Conservation (phyloP, 2,329 filamentous ascomycete species). For the Diaporthe ampelina region DNA sequence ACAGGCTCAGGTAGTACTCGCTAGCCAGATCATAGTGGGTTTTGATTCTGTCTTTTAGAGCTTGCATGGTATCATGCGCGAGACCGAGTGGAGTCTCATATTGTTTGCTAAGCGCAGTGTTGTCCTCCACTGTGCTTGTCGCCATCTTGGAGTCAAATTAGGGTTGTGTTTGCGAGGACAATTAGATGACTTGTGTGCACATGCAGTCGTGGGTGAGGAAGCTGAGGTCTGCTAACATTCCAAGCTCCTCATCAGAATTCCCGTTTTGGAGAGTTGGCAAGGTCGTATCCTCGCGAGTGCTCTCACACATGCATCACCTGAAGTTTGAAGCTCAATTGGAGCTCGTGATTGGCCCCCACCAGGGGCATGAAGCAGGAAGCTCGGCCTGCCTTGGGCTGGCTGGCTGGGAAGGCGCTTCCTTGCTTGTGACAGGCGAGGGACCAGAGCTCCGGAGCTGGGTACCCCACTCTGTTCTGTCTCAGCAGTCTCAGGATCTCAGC, state of each 20-base stretch:
- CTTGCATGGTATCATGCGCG: conserved; percentile 61
- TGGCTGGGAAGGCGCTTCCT: not conserved
- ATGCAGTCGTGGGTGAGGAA: not conserved
- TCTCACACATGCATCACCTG: conserved; percentile 22
- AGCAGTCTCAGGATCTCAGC: conserved; percentile 3
- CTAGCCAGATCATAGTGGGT: conserved; percentile 73
- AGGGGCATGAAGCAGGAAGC: conserved; percentile 7
- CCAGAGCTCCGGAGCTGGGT: conserved; percentile 13
- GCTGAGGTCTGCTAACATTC: not conserved
- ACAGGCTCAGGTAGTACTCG: conserved; percentile 73
- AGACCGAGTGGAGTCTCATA: conserved; percentile 62
- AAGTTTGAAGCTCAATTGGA: conserved; percentile 25
- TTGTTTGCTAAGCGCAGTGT: conserved; percentile 57
- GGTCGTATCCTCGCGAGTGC: not conserved
- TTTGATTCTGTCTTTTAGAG: conserved; percentile 70
- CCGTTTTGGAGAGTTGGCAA: not conserved
- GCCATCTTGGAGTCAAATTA: conserved; percentile 30
- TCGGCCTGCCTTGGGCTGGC: conserved; percentile 12
- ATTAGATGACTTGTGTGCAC: not conserved
- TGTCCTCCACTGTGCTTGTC: conserved; percentile 43
- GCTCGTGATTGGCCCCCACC: conserved; percentile 17
- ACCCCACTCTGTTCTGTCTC: conserved; percentile 8
- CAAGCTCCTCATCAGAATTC: not conserved
- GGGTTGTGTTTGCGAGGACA: not conserved
- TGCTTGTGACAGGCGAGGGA: conserved; percentile 22